Base-by-base conservation (phyloP, 116 monocot genomes). In the Zostera marina region DNA sequence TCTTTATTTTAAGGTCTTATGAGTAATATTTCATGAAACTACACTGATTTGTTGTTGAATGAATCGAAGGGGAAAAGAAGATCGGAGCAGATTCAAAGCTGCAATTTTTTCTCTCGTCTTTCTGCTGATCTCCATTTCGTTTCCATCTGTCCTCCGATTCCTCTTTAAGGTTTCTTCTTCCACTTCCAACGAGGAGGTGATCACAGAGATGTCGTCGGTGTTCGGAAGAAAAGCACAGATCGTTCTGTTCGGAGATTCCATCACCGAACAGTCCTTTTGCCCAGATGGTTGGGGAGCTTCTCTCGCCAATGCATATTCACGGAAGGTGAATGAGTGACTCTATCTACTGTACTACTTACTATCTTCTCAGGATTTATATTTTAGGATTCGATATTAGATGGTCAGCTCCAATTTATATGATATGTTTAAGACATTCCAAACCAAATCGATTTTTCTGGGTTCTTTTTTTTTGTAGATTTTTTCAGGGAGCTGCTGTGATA, bases 161-260 rank as follows among this genome's bases (percentile, higher is more conserved):
- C n/a, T n/a, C n/a, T n/a, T n/a, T n/a, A 5, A 8, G 41, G 14
- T 41, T 58, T 1, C 58, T 58, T 20, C 58, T 42, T 17, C 58
- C 41, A 9, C 20, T 13, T n/a, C 39, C 51, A 8, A 51, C 4
- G 17, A 19, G 51, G 21, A 19, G 45, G n/a, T 12, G 45, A 46
- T 13, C 7, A 46, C 11, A n/a, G 13, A 46, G 51, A 51, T n/a
- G 15, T n/a, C 41, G 41, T n/a, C 61, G 43, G 13, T 48, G 13
- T 41, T 51, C 23, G 71, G 71, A 15, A 58, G 57, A 24, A 68
- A 85, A 62, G 71, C 88, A 0, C 73, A 65, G 46, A 63, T 94
- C 53, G 72, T 94, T 12, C 72, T 94, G 16, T 88, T 94, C 47
- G 94, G 94, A 0, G 94, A 94, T 59, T 94, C 94, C 15, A 84